A percentile compares a stretch with the other conserved stretches of the same genome.
Conservation (phyloP, 2,329 filamentous ascomycete genomes). For the Ascochyta viciae-villosae region DNA sequence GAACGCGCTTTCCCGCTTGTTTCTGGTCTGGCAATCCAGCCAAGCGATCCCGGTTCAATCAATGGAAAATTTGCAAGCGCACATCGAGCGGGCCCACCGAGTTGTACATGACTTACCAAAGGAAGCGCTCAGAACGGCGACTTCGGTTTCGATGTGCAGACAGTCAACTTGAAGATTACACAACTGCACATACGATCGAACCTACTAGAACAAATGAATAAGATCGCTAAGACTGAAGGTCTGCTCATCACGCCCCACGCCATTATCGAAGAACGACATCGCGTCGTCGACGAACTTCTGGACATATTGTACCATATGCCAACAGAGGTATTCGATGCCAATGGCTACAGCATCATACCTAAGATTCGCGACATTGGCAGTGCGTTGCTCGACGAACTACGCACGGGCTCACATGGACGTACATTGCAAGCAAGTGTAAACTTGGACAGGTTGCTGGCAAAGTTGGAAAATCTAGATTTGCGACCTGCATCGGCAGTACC, state of each 20-base stretch:
- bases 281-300: conserved; percentile 26
- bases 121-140: conserved; percentile 8
- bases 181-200: conserved; percentile 33
- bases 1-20: conserved; percentile 27
- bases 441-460: conserved; percentile 23
- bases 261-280: conserved; percentile 27
- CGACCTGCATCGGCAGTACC: conserved; percentile 9
- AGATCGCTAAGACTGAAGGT: conserved; percentile 18
- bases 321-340: conserved; percentile 30
- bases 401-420: conserved; percentile 21
- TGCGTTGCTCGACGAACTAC: conserved; percentile 25
- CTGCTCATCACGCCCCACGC: conserved; percentile 21
- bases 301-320: conserved; percentile 27
- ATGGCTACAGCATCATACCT: conserved; percentile 29
- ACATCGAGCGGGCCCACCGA: conserved; percentile 23
- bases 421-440: conserved; percentile 25
- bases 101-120: conserved; percentile 16
- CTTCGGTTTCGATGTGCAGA: conserved; percentile 30
- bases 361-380: conserved; percentile 31
- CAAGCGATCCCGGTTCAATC: conserved; percentile 21
- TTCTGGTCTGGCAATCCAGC: conserved; percentile 31
- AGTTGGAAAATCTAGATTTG: conserved; percentile 25
- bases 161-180: conserved; percentile 31
- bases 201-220: conserved; percentile 31
- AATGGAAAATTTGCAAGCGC: conserved; percentile 24